Percentiles rank a stretch among this genome's conserved stretches.
These are phyloP conservation scores for Delonix regia DNA, from an alignment of 306 rosid species.

Conservation along the genomic window DNA sequence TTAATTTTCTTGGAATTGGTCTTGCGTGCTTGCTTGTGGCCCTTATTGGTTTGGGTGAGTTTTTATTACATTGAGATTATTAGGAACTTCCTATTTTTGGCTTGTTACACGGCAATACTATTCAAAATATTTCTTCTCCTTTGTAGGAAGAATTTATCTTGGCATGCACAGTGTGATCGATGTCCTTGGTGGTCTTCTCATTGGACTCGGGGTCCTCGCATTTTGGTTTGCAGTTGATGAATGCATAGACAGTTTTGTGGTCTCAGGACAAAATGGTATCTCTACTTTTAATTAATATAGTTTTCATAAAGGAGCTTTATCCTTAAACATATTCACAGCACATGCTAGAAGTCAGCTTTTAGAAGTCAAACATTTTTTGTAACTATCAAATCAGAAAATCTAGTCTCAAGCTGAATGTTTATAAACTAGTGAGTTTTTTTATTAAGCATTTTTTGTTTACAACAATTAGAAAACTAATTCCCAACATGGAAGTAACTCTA, in stretches of 20 bases:
- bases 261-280: conserved; percentile 86
- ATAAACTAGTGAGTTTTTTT: background rate
- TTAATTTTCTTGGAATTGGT: conserved; percentile 58
- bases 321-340: background rate
- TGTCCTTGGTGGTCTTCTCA: conserved; percentile 69
- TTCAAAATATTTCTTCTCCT: conserved; percentile 33
- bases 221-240: conserved; percentile 76
- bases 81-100: conserved; percentile 30
- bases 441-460: conserved; percentile 16
- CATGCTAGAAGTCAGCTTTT: conserved; percentile 21
- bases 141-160: conserved; percentile 92
- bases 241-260: conserved; percentile 66
- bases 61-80: conserved; percentile 18
- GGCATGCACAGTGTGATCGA: conserved; percentile 97
- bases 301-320: conserved; percentile 18
- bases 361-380: conserved; percentile 17
- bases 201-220: conserved; percentile 76
- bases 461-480: background rate
- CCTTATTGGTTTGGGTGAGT: conserved; percentile 84
- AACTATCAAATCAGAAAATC: conserved; percentile 7
- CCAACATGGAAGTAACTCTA: background rate
- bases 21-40: conserved; percentile 71
- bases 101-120: conserved; percentile 18
- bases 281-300: conserved; percentile 26
- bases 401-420: conserved; percentile 1